Conservation (phyloP, 306 rosid species). For the Gillenia trifoliata region DNA sequence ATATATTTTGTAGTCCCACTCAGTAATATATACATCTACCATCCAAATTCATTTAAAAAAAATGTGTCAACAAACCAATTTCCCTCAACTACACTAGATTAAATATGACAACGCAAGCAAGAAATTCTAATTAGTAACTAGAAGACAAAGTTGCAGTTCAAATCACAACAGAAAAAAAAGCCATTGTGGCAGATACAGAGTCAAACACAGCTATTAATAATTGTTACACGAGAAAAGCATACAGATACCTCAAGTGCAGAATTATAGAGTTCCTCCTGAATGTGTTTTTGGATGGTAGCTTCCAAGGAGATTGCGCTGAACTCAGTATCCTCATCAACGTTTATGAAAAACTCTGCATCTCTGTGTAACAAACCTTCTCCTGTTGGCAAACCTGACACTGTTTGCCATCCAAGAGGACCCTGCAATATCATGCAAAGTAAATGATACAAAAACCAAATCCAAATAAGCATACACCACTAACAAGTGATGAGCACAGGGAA, state of each 20-base stretch:
- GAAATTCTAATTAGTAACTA: neutral
- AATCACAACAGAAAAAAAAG: neutral
- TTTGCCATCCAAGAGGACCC: slow-evolving; percentile 97
- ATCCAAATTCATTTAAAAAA: neutral
- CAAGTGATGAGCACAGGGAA: neutral
- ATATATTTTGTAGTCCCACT: neutral
- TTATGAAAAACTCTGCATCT: slow-evolving; percentile 61
- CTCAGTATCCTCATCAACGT: slow-evolving; percentile 59
- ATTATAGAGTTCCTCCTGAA: slow-evolving; percentile 80
- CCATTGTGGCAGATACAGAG: neutral
- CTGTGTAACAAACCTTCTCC: slow-evolving; percentile 63
- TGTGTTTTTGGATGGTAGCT: slow-evolving; percentile 84
- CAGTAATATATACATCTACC: neutral
- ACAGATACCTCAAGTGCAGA: slow-evolving; percentile 63
- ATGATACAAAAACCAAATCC: slow-evolving; percentile 1
- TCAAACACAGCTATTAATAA: neutral
- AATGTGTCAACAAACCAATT: neutral
- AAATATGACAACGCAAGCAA: neutral
- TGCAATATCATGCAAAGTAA: slow-evolving; percentile 43
- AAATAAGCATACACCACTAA: neutral
- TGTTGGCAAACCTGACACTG: slow-evolving; percentile 57
- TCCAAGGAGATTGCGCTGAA: slow-evolving; percentile 86
- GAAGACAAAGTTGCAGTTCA: neutral
- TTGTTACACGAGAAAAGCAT: neutral
- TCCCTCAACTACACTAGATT: neutral